Conservation (phyloP, 306 rosid genomes). For the Ormosia emarginata region DNA sequence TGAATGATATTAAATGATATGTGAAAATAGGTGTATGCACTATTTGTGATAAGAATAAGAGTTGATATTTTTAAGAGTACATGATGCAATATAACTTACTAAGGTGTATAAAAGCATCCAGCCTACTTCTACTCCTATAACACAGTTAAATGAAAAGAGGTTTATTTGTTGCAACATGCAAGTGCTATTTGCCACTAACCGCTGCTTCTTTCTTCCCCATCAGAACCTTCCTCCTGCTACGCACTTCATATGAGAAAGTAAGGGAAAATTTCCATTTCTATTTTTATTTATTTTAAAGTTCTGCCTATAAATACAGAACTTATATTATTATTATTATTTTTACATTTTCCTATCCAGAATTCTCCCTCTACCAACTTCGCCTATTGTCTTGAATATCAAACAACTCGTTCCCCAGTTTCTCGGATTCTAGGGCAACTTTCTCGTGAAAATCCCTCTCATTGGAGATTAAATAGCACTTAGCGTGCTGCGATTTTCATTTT, state of each 20-base stretch:
- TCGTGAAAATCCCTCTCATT: neutral
- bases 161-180: no score
- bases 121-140: no score
- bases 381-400: neutral
- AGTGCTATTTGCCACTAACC: no score
- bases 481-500: neutral
- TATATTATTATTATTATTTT: neutral
- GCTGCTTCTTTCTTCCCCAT: neutral
- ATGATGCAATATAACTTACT: no score
- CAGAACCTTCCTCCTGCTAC: neutral
- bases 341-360: neutral
- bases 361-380: neutral
- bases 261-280: neutral
- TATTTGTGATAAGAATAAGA: no score
- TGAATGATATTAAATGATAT: no score
- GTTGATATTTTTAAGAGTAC: no score
- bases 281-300: neutral
- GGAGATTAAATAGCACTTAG: constrained; percentile 4
- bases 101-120: no score
- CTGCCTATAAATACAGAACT: neutral
- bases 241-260: neutral
- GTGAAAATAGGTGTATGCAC: no score
- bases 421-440: constrained; percentile 28
- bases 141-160: no score
- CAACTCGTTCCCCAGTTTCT: neutral